phyloP scores from a whole-genome alignment of 345 rosid species.

The Lenwebbia sp. region DNA sequence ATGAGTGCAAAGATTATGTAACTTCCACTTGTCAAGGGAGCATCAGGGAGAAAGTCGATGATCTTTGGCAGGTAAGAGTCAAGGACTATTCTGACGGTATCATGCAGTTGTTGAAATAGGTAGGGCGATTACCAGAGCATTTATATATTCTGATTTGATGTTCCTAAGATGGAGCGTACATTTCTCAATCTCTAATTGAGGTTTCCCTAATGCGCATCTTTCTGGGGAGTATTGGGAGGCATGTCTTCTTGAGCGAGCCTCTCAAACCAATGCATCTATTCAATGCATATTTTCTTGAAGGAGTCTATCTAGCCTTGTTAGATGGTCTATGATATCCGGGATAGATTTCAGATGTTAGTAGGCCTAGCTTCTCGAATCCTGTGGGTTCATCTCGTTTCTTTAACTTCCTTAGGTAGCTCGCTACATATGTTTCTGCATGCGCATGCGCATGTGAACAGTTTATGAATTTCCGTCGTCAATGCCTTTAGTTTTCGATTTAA shows the following conservation, averaged over 20 bases:
- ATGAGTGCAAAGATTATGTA: slow-evolving; percentile 78
- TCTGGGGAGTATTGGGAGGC: neutral
- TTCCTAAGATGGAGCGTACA: neutral
- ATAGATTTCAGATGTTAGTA: neutral
- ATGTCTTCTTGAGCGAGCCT: neutral
- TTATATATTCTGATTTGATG: neutral
- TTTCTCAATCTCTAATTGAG: neutral
- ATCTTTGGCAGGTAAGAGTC: slow-evolving; percentile 66
- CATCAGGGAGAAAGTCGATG: slow-evolving; percentile 58
- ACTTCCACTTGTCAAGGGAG: slow-evolving; percentile 55
- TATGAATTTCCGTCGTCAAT: neutral
- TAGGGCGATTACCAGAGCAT: neutral
- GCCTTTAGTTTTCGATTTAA: neutral
- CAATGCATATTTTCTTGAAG: neutral
- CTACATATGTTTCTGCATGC: neutral
- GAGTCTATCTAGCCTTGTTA: neutral
- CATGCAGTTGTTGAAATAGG: neutral
- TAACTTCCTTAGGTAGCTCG: neutral
- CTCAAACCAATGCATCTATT: neutral
- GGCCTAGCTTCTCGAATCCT: neutral
- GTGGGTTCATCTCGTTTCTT: neutral
- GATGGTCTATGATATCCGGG: neutral
- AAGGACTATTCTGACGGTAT: neutral
- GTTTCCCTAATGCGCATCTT: neutral
- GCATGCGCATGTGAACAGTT: neutral